phyloP scores from a whole-genome alignment of 2,329 filamentous ascomycete species.

The Phialophora chinensis region DNA sequence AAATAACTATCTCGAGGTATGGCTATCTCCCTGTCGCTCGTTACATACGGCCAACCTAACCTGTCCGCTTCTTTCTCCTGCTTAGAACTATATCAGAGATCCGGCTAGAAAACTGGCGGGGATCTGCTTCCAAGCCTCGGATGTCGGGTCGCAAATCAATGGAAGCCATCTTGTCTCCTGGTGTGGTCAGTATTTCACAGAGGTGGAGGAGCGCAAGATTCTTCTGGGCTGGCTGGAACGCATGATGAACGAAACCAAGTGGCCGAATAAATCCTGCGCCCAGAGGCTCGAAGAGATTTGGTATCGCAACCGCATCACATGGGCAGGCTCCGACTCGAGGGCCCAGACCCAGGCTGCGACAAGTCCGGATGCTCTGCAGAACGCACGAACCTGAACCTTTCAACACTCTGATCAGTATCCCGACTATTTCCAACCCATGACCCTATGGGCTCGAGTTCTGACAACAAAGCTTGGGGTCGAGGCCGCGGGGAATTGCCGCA shows the following conservation, averaged over 20 bases:
- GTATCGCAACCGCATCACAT: background rate
- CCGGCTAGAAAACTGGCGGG: slow-evolving; percentile 6
- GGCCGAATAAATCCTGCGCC: slow-evolving; percentile 17
- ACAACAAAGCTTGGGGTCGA: no score
- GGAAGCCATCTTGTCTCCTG: slow-evolving; percentile 16
- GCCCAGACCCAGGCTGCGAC: no score
- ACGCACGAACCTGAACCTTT: no score
- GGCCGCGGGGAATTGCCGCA: no score
- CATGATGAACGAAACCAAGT: background rate
- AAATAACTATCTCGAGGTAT: background rate
- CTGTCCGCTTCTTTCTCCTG: background rate
- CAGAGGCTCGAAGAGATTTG: slow-evolving; percentile 16
- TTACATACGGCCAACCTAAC: background rate
- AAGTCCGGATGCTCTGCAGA: no score
- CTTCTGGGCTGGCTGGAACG: slow-evolving; percentile 7
- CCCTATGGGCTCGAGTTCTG: no score
- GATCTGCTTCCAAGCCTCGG: background rate
- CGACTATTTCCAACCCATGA: no score
- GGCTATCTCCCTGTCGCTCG: background rate
- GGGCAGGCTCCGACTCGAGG: no score
- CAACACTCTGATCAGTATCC: no score
- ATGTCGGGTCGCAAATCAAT: slow-evolving; percentile 17
- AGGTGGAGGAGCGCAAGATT: slow-evolving; percentile 9
- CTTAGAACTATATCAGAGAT: background rate
- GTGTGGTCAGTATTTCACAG: slow-evolving; percentile 21